Base-by-base conservation (phyloP, 495 filamentous ascomycete genomes). In the Sabuloglossum arenarium region DNA sequence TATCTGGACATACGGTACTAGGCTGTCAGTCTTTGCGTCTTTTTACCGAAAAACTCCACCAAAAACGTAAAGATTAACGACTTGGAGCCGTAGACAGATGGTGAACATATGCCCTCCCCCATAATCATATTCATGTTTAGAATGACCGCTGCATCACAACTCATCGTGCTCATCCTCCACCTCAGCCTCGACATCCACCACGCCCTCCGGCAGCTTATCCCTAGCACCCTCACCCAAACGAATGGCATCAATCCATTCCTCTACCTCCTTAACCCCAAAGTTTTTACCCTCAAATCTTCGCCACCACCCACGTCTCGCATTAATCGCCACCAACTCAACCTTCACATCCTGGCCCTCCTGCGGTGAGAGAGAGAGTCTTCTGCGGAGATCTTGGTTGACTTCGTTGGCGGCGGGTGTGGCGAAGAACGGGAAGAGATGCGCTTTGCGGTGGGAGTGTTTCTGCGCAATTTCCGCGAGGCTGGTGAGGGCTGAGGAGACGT, bases 171-270 rank as follows among this genome's bases (percentile, higher is more conserved):
- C 47, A 53, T 68, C 65, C 59, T 70, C 61, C 59, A 75, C 65
- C 60, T 77, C 74, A 25, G 68, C 74, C 29, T 63, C 57, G 0
- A 19, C 57, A 30, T 61, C 56, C 37, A 94, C 67, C 39, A 94
- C 60, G 10, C 77, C 80, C 46, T 83, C 84, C 2, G 90, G 88
- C 39, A 97, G 62, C 70, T 81, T 85, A 66, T 81, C 75, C 74
- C 89, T 95, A 23, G 74, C 66, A 6, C 84, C 83, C 61, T 95
- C 91, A 47, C 88, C 86, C 65, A 98, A 71, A 25, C 85, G 78
- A 59, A 96, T 87, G 2, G 75, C 77, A 66, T 98, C 91, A 59
- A 97, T 75, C 88, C 88, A 97, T 54, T 72, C 70, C 67, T 94
- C 87, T 34, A 97, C 68, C 10, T 74, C 73, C 31, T 73, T 72